Evolutionary conservation across 441 rosid species (phyloP), one percentile per base, ranked within the genome.

Genomic region (Viola pubescens): DNA sequence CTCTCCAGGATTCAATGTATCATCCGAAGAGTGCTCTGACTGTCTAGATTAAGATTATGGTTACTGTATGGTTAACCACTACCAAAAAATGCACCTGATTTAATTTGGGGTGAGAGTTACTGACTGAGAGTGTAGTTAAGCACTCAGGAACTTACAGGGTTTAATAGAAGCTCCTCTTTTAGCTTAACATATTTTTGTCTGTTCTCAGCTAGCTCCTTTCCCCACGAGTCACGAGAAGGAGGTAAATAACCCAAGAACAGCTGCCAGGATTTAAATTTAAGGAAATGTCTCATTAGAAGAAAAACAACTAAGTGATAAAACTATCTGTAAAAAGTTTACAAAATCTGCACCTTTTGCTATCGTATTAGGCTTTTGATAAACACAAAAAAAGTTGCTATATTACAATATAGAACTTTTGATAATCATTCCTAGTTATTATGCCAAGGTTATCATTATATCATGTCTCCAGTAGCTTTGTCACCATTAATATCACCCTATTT

Each of bases 241-340:
- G 87, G 84, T 52, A 86, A 75, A 72, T 78, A 86, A 61, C 81
- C 87, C 65, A 86, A 66, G 37, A 86, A 80, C 63, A 86, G 79
- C 89, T 83, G 79, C 63, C 52, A 59, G 37, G 46, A 67, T 49
- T 37, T 10, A 56, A 59, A 46, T 49, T 39, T 38, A 49, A 48
- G 48, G 67, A 49, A 19, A 49, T 56, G 8, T 49, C 48, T 12
- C 9, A 8, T 48, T n/a, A 26, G 34, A 2, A 26, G 34, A 26
- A 26, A 26, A 26, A 26, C 34, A 26, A 26, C 2, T 26, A 26
- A 26, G 34, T 26, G 34, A 26, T 26, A 26, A 26, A 26, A 26
- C 34, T 26, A 19, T 19, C 34, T 26, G 34, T 26, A 0, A 26
- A 26, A 26, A 26, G 34, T 26, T 26, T 26, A 26, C 34, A 26